Percentiles rank a stretch among this genome's conserved stretches.
phyloP scores from a whole-genome alignment of 805 yeast genomes.

The Ogataea populi-albae region DNA sequence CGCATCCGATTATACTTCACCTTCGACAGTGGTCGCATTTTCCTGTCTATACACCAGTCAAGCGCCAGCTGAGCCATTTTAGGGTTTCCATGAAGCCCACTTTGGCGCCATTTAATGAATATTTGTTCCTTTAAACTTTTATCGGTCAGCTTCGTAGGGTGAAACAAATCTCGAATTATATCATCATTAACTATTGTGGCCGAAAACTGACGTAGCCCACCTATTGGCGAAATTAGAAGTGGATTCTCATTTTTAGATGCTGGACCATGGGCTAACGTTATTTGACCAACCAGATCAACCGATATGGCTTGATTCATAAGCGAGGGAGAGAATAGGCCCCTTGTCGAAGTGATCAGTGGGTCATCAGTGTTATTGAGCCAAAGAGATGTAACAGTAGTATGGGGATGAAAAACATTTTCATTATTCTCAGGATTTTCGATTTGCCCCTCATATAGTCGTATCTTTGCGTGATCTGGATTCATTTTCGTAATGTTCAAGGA shows the following conservation, averaged over 20 bases:
- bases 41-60: constrained; percentile 32
- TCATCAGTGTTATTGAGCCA: constrained; percentile 30
- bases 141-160: constrained; percentile 6
- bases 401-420: constrained; percentile 27
- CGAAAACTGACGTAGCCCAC: constrained; percentile 41
- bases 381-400: constrained; percentile 25
- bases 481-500: constrained; percentile 7
- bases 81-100: constrained; percentile 26
- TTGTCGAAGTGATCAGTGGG: constrained; percentile 24
- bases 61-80: constrained; percentile 32
- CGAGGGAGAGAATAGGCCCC: constrained; percentile 19
- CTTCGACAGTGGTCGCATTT: constrained; percentile 29
- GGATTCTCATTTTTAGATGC: constrained; percentile 17
- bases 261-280: constrained; percentile 7
- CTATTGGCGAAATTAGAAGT: constrained; percentile 38
- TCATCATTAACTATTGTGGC: constrained; percentile 26
- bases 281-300: constrained; percentile 19
- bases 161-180: constrained; percentile 21
- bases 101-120: constrained; percentile 20
- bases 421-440: background rate
- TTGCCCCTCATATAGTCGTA: too few species aligned
- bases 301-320: constrained; percentile 10
- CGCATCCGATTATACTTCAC: constrained; percentile 25
- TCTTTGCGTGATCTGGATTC: too few species aligned
- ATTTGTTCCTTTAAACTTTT: constrained; percentile 16